Evolutionary conservation across 2,329 filamentous ascomycete species (phyloP), one percentile per base, ranked within the genome.

Genomic region (Aspergillus awamori): DNA sequence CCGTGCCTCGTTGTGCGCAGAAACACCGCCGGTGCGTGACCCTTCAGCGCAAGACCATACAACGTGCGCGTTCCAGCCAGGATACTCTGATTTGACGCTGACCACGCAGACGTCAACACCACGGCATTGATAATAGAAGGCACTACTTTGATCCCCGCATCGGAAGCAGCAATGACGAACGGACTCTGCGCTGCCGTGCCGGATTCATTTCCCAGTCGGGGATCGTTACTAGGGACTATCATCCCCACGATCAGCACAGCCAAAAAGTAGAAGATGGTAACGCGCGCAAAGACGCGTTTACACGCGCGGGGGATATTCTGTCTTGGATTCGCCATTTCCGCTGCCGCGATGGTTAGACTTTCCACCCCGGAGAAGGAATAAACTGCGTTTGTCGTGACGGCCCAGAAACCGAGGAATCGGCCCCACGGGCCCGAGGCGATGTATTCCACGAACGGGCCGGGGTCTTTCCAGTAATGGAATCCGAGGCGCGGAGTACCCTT

Each of bases 121-220:
- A 93, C 82, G 38, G 89, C 90, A 72, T 94, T 94, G 76, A 93
- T 87, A 58, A 93, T 84, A 5, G 86, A 87, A 0, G 89, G 88
- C 4, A 93, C 83, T 6, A 83, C 87, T 4, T 80, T 81, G 60
- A 93, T 87, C 0, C 88, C 86, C 2, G 89, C 90, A 30, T 86
- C 83, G 10, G 84, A 81, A 39, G 89, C 87, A 17, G 89, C 90
- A 64, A 93, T 90, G 61, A 93, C 89, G 69, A 88, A 91, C 10
- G 88, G 89, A 49, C 76, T 79, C 20, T 65, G 63, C 2, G 69
- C 61, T 8, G 75, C 72, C 70, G 67, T 81, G 1, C 63, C 65
- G 1, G 66, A 68, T 6, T 68, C 63, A 8, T 65, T 49, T 8
- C 53, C 36, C 1, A 72, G 59, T 8, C 65, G 62, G 4, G 65